These are phyloP conservation scores for Xylariaceae sp. DNA, from an alignment of 2,329 filamentous ascomycete species.

Conservation along the genomic window DNA sequence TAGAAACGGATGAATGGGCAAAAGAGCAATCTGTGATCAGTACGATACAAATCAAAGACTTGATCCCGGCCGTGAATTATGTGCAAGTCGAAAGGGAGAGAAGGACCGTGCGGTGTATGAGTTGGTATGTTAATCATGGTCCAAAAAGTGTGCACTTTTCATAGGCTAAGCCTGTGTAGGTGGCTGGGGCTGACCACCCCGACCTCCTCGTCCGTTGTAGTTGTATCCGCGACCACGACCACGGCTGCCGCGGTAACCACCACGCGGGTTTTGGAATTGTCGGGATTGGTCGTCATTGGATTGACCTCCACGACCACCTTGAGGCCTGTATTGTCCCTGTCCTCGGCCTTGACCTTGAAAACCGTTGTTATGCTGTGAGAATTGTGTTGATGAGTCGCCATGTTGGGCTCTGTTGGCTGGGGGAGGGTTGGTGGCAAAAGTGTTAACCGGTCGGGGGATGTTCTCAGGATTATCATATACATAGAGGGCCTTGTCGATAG, in stretches of 20 bases:
- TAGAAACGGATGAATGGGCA: slow-evolving; percentile 17
- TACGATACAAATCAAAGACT: slow-evolving; percentile 33
- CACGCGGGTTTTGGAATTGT: slow-evolving; percentile 30
- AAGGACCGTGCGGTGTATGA: slow-evolving; percentile 8
- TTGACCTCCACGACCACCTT: slow-evolving; percentile 26
- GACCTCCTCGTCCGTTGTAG: slow-evolving; percentile 32
- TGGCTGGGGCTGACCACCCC: slow-evolving; percentile 29
- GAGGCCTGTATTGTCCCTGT: slow-evolving; percentile 26
- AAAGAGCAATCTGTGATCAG: slow-evolving; percentile 28
- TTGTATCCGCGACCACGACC: slow-evolving; percentile 31
- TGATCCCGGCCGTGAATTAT: slow-evolving; percentile 29
- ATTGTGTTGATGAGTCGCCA: slow-evolving; percentile 19
- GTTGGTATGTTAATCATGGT: slow-evolving; percentile 5
- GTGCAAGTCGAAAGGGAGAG: slow-evolving; percentile 26
- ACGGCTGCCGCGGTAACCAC: slow-evolving; percentile 26
- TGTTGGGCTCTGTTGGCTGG: slow-evolving; percentile 24
- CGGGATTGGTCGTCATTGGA: slow-evolving; percentile 31
- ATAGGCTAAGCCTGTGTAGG: slow-evolving; percentile 28
- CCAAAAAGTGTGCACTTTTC: too few species aligned
- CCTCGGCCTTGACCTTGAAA: slow-evolving; percentile 26
- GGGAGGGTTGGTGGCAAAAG: slow-evolving; percentile 32
- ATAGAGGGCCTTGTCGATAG: slow-evolving; percentile 96
- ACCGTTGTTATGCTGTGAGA: slow-evolving; percentile 24
- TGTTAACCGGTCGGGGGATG: slow-evolving; percentile 76
- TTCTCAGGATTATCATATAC: slow-evolving; percentile 96